Evolutionary conservation across 805 yeast species (phyloP), one percentile per base, ranked within the genome.

Genomic region (Metschnikowia reukaufii): DNA sequence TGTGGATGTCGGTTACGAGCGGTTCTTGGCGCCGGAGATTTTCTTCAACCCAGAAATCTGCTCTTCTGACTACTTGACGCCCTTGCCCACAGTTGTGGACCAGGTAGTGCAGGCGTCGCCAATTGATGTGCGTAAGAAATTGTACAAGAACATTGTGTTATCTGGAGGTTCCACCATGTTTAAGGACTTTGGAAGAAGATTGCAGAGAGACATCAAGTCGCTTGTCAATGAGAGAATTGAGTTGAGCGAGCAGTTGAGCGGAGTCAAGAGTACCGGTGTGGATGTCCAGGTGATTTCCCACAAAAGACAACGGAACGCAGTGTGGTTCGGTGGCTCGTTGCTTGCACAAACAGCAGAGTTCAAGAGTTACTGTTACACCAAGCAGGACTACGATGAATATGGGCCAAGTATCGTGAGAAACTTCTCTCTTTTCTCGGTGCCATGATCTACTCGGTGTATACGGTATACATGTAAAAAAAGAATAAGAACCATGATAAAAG

Each of bases 151-250:
- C 70, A 94, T 94, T 63, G 99, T 94, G 16, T 77, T 94, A 47
- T 86, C 96, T 45, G 99, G 99, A 61, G 99, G 99, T 38, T 90
- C 97, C 2, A 94, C 99, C 8, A 94, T 94, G 99, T 94, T 94
- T 70, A 90, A 90, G 64, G 98, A 94, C 67, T 94, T 94, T 63
- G 98, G 98, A 38, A 86, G 98, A 73, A 83, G 99, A 71, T 77
- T 94, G 59, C 99, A 94, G 72, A 86, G 97, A 70, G 99, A 94
- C 68, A 75, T 94, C 61, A 88, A 89, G 71, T 67, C 79, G 10
- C 76, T 94, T 55, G 98, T 91, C 20, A 91, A 88, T 62, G 90
- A 87, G 54, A 84, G 99, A 70, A 89, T 94, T 51, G 82, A 83
- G 44, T 76, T 77, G 50, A 84, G 91, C 64, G 99, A 94, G 70